Base-by-base conservation (phyloP, 495 filamentous ascomycete genomes). In the Chaetomium tenue region DNA sequence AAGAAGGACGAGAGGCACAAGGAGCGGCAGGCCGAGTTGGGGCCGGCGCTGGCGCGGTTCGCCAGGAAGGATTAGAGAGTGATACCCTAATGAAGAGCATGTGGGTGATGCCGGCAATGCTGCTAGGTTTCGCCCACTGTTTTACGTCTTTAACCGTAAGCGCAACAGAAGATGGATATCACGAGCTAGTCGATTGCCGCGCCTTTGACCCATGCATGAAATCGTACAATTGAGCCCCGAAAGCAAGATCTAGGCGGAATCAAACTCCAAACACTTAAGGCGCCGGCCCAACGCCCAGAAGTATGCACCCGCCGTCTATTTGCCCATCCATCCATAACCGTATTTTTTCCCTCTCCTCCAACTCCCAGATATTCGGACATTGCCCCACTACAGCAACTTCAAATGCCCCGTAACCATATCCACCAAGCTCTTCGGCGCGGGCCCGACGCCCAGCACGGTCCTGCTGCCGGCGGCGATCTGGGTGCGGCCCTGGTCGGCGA, bases 401-500 rank as follows among this genome's bases (percentile, higher is more conserved):
- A 98, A 79, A 63, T 86, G 80, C 5, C 94, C 92, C 6, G 94
- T 96, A 56, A 98, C 89, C 67, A 86, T 73, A 77, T 98, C 89
- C 20, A 98, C 85, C 56, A 93, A 77, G 67, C 88, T 89, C 83
- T 90, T 93, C 22, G 93, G 95, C 8, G 88, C 94, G 44, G 96
- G 87, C 0, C 90, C 90, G 64, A 98, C 83, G 5, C 95, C 94
- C 46, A 97, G 80, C 39, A 98, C 94, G 5, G 94, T 98, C 71
- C 88, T 82, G 71, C 90, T 95, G 20, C 95, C 93, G 48, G 86
- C 85, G n/a, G 88, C 93, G 77, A 98, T 96, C 86, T 98, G 95
- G 37, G 94, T 98, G 61, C 94, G 83, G 28, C 94, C 94, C n/a
- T 94, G 94, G 82, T 98, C 94, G 69, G 89, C 86, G 56, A 98